phyloP scores from a whole-genome alignment of 305 asterid genomes.

The Solanum hybrid region DNA sequence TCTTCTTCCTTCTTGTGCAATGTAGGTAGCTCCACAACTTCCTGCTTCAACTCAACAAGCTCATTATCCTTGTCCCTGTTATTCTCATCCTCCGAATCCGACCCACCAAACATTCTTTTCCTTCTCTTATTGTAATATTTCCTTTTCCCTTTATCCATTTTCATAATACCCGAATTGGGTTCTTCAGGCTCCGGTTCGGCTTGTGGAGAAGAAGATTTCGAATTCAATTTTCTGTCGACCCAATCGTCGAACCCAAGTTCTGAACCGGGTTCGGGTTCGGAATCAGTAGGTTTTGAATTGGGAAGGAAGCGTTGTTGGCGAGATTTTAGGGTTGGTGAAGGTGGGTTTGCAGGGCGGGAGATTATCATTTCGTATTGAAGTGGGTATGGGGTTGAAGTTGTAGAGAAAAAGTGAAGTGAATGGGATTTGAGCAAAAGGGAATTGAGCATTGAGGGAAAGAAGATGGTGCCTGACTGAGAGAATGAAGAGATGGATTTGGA shows the following conservation, averaged over 20 bases:
- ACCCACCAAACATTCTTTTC: slow-evolving; percentile 56
- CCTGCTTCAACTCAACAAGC: slow-evolving; percentile 68
- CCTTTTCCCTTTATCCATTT: slow-evolving; percentile 57
- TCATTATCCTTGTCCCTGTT: slow-evolving; percentile 33
- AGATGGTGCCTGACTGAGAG: background rate
- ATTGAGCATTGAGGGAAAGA: slow-evolving; percentile 12
- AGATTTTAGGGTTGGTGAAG: slow-evolving; percentile 31
- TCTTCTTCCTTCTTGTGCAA: slow-evolving; percentile 81
- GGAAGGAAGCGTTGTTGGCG: slow-evolving; percentile 16
- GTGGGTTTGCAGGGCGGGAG: slow-evolving; percentile 59
- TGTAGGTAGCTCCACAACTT: slow-evolving; percentile 73
- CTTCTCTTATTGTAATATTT: slow-evolving; percentile 76
- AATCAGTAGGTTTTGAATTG: slow-evolving; percentile 22
- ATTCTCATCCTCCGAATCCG: slow-evolving; percentile 41
- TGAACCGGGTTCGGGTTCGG: slow-evolving; percentile 21
- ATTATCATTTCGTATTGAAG: slow-evolving; percentile 81
- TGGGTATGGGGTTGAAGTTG: slow-evolving; percentile 71
- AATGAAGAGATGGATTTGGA: slow-evolving; percentile 12
- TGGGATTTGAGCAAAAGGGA: slow-evolving; percentile 7
- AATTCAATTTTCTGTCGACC: slow-evolving; percentile 57
- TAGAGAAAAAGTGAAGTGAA: slow-evolving; percentile 28
- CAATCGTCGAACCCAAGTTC: slow-evolving; percentile 59
- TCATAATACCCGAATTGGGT: background rate
- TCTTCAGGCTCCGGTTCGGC: background rate
- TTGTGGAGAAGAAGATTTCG: slow-evolving; percentile 16